Evolutionary conservation across 2,329 filamentous ascomycete species (phyloP), one percentile per base, ranked within the genome.

Genomic region (Clarireedia sp.): DNA sequence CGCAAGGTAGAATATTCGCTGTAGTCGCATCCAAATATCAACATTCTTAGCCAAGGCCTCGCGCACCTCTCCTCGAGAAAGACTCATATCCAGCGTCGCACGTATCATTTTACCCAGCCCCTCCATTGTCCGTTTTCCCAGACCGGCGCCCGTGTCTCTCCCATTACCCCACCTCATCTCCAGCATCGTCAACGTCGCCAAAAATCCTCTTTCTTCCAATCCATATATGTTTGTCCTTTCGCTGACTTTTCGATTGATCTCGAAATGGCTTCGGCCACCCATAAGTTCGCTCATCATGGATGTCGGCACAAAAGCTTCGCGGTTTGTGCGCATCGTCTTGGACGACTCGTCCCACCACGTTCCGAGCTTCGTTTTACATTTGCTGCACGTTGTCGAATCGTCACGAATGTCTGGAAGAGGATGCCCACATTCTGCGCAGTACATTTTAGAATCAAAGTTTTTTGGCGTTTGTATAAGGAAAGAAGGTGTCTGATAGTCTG

Each of bases 11-110:
- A 86, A 83, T 60, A 83, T 81, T 56, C 77, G 76, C 26, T 80
- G 79, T 57, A 86, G 71, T 72, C 81, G 83, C 62, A 85, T 78
- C 82, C 82, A 86, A 55, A 85, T 79, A 59, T 79, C 78, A 26
- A 86, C 78, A 61, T 85, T 86, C 57, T 77, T 77, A 4, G 81
- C 81, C 40, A 86, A 69, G 2, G 75, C 74, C 66, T 85, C 82
- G 61, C 82, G 75, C 36, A 82, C 79, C 58, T 82, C 79, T 21
- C 79, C 74, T 1, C 77, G 80, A 60, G 84, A 68, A 26, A 69
- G 80, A 3, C 82, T 85, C 71, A 83, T 83, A 62, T 85, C 82
- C 40, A 86, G 68, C 1, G 81, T 84, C 64, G 76, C 80, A 3
- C 77, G 74, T 47, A 86, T 73, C 71, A 85, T 81, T 53, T 75